Conservation (phyloP, 2,329 filamentous ascomycete species). For the Hypoxylon sp. region DNA sequence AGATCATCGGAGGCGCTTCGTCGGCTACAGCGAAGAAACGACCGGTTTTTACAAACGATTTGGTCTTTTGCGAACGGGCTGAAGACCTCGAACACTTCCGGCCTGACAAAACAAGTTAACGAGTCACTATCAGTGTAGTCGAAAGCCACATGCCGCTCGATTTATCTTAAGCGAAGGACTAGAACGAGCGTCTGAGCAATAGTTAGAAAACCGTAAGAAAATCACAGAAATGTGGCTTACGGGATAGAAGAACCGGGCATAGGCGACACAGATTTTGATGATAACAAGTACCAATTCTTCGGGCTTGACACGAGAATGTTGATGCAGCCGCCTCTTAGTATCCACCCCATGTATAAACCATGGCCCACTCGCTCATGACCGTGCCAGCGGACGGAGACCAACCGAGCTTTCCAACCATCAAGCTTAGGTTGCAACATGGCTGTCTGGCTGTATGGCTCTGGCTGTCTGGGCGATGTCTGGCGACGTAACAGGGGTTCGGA, state of each 20-base stretch:
- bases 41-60: background rate
- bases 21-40: background rate
- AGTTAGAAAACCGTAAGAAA: slow-evolving; percentile 11
- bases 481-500: slow-evolving; percentile 18
- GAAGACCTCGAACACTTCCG: slow-evolving; percentile 1
- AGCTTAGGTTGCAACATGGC: background rate
- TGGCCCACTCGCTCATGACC: background rate
- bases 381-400: slow-evolving; percentile 12
- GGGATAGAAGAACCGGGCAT: slow-evolving; percentile 1
- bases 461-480: slow-evolving; percentile 8
- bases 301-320: slow-evolving; percentile 11
- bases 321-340: slow-evolving; percentile 15
- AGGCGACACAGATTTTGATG: background rate
- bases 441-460: too few relatives aligned
- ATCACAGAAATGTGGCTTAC: slow-evolving; percentile 16
- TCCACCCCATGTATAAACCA: slow-evolving; percentile 14
- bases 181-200: slow-evolving; percentile 20
- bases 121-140: slow-evolving; percentile 8
- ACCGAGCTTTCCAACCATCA: slow-evolving; percentile 7
- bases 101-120: background rate
- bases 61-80: slow-evolving; percentile 5
- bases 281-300: slow-evolving; percentile 7
- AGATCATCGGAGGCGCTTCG: background rate
- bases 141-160: slow-evolving; percentile 15
- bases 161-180: slow-evolving; percentile 17